phyloP scores from a whole-genome alignment of 495 filamentous ascomycete genomes.

The Xylaria flabelliformis region DNA sequence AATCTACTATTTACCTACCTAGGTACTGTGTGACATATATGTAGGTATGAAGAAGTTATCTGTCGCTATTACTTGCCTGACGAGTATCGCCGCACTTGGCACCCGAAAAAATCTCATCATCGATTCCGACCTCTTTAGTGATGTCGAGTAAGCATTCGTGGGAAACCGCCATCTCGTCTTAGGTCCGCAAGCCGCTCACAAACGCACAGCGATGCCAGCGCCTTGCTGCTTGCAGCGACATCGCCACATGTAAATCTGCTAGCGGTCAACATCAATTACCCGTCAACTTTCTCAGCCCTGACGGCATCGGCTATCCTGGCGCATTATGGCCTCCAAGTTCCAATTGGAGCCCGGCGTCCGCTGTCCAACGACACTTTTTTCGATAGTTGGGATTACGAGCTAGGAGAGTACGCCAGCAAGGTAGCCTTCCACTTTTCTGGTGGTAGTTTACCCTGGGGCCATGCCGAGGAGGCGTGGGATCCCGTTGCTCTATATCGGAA shows the following conservation, averaged over 20 bases:
- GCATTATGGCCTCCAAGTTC: slow-evolving; percentile 49
- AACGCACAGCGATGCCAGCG: slow-evolving; percentile 43
- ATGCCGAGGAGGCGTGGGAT: slow-evolving; percentile 48
- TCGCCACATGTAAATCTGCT: slow-evolving; percentile 43
- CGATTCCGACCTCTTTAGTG: slow-evolving; percentile 53
- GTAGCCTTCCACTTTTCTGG: slow-evolving; percentile 49
- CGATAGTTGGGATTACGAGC: slow-evolving; percentile 42
- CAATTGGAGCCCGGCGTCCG: slow-evolving; percentile 49
- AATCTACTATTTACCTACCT: too few species aligned
- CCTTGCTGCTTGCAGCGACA: slow-evolving; percentile 46
- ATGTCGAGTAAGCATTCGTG: slow-evolving; percentile 45
- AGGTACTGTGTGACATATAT: too few species aligned
- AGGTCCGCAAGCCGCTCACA: not conserved
- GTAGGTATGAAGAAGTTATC: not conserved
- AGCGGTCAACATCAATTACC: slow-evolving; percentile 52
- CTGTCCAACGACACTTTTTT: slow-evolving; percentile 52
- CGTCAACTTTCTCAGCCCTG: slow-evolving; percentile 50
- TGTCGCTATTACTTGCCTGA: not conserved
- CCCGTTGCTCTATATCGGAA: slow-evolving; percentile 53
- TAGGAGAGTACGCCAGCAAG: slow-evolving; percentile 45
- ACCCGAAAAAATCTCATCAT: slow-evolving; percentile 42
- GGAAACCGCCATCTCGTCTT: not conserved
- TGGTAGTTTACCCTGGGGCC: slow-evolving; percentile 37
- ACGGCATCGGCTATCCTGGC: slow-evolving; percentile 50
- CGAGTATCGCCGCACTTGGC: not conserved